Base-by-base conservation (phyloP, 495 filamentous ascomycete genomes). In the Platismatia glauca region DNA sequence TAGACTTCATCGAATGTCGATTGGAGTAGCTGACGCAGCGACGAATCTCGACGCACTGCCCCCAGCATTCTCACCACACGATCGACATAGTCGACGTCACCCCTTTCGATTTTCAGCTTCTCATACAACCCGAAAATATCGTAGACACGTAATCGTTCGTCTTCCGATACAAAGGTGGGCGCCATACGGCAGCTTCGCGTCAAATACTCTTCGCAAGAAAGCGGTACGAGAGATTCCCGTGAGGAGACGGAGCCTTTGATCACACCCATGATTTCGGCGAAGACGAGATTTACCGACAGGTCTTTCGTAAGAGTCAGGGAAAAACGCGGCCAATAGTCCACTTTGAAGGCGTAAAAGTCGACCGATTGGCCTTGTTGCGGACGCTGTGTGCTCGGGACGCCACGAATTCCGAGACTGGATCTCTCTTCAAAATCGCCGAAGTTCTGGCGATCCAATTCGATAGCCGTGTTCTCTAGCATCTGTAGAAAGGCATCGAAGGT, bases 261-360 rank as follows among this genome's bases (percentile, higher is more conserved):
- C 0, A 75, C 70, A 35, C 77, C 76, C 73, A 79, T 72, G 8
- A 79, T 79, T 31, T 79, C 77, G 0, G 73, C 69, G 57, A 79
- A 79, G 6, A 75, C 71, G 11, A 77, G 69, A 27, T 73, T 68
- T 0, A 58, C 43, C 11, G 74, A 62, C 7, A 72, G 60, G 15
- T 58, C 56, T 34, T 63, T 57, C 3, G 34, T 70, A 2, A 69
- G 22, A 2, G 6, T 22, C 1, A 41, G 37, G 0, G 71, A 62
- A 0, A 79, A 64, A 7, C 44, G 67, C 15, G 63, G 60, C 77
- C 77, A 79, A 58, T 79, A 79, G 4, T 77, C 70, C 16, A 62
- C 52, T n/a, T 64, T 69, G 65, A 79, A 79, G 13, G 58, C 50
- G 7, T 63, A 55, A 56, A 72, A 78, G 33, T 78, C 76, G 20